Percentiles rank a stretch among this genome's conserved stretches.
These are phyloP conservation scores for Globisporangium irregulare DNA, from an alignment of 352 stramenopile species.

Conservation along the genomic window DNA sequence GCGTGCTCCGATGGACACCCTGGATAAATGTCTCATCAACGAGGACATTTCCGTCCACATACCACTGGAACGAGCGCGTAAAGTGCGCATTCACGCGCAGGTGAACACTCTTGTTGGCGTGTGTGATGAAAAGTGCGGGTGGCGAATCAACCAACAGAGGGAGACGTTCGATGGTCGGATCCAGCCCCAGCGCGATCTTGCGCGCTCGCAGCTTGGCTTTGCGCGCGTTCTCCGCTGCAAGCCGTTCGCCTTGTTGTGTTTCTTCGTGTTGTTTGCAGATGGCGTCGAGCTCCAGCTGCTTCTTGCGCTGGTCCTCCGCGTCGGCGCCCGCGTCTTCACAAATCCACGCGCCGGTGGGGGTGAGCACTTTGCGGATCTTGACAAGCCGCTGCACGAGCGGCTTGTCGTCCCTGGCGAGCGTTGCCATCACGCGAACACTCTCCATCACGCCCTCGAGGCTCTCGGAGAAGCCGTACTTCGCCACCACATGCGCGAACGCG, in stretches of 20 bases:
- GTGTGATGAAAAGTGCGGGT: slow-evolving; percentile 25
- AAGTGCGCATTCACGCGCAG: slow-evolving; percentile 44
- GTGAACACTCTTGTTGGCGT: slow-evolving; percentile 24
- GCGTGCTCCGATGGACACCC: slow-evolving; percentile 30
- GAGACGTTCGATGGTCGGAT: slow-evolving; percentile 39
- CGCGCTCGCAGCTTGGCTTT: slow-evolving; percentile 45
- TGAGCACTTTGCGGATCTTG: slow-evolving; percentile 41
- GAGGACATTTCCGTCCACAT: slow-evolving; percentile 35
- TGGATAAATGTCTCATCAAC: slow-evolving; percentile 10
- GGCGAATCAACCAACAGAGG: slow-evolving; percentile 33
- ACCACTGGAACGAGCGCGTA: slow-evolving; percentile 45
- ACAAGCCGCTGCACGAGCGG: slow-evolving; percentile 39
- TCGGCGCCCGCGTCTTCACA: slow-evolving; percentile 46
- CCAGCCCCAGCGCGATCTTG: slow-evolving; percentile 57
- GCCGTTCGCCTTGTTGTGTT: slow-evolving; percentile 25
- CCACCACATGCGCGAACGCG: slow-evolving; percentile 34
- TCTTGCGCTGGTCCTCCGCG: slow-evolving; percentile 30
- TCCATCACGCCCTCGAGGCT: slow-evolving; percentile 48
- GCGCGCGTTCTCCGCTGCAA: slow-evolving; percentile 35
- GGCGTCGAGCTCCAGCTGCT: slow-evolving; percentile 27
- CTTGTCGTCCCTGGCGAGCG: slow-evolving; percentile 38
- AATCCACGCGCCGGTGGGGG: slow-evolving; percentile 54
- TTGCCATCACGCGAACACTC: slow-evolving; percentile 38
- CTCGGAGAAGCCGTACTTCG: slow-evolving; percentile 43
- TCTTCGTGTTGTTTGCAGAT: slow-evolving; percentile 29